phyloP scores from a whole-genome alignment of 1,284 basidiomycete species.

The Heterobasidion occidentale region DNA sequence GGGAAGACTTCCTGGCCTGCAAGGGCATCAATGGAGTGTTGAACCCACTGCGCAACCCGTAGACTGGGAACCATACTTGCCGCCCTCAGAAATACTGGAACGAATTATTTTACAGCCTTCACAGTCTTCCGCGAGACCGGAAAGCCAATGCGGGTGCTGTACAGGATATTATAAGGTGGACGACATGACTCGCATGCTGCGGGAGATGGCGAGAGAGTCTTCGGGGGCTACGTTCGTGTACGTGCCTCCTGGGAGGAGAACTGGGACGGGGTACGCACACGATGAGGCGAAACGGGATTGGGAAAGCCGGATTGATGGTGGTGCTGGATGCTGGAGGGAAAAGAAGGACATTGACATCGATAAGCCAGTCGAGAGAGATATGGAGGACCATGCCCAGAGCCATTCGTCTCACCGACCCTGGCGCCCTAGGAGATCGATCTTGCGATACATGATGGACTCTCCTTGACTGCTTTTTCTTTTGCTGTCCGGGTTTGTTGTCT shows the following conservation, averaged over 20 bases:
- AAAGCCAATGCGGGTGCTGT: constrained; percentile 21
- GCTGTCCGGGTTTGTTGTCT: no score
- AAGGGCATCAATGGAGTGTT: constrained; percentile 6
- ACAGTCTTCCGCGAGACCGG: constrained; percentile 13
- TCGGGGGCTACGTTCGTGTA: constrained; percentile 9
- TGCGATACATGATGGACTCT: not conserved
- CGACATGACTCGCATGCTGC: constrained; percentile 19
- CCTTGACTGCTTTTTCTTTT: not conserved
- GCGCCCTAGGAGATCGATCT: not conserved
- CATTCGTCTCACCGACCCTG: not conserved
- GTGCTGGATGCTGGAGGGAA: not conserved
- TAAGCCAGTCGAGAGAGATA: not conserved
- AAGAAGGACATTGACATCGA: not conserved
- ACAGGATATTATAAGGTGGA: constrained; percentile 19
- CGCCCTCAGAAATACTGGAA: constrained; percentile 7
- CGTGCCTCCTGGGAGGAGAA: constrained; percentile 4
- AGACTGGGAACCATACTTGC: constrained; percentile 17
- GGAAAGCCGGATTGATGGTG: not conserved
- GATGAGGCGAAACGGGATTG: not conserved
- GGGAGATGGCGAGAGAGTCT: constrained; percentile 15
- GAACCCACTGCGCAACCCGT: constrained; percentile 12
- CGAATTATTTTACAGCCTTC: constrained; percentile 17
- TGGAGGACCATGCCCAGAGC: not conserved
- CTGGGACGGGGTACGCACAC: not conserved
- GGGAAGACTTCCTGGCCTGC: constrained; percentile 8